phyloP scores from a whole-genome alignment of 2,329 filamentous ascomycete species.

The Volutella citrinella region DNA sequence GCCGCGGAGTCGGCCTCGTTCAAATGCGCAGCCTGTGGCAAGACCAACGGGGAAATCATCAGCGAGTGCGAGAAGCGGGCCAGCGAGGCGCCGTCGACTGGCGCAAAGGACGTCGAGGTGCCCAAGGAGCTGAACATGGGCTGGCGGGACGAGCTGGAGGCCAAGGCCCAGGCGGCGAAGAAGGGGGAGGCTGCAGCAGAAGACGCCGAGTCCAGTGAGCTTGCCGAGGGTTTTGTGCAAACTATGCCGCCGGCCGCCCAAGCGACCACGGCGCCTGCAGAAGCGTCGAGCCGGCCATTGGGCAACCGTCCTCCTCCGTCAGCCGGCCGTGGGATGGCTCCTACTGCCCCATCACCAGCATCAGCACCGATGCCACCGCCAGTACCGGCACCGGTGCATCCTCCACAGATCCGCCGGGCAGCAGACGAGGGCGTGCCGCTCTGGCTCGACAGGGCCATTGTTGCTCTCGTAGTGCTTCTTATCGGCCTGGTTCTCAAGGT shows the following conservation, averaged over 20 bases:
- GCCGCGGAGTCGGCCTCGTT: conserved; percentile 65
- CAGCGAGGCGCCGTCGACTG: conserved; percentile 32
- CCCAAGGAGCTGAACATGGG: conserved; percentile 61
- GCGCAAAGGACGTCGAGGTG: conserved; percentile 42
- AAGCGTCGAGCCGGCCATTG: conserved; percentile 1
- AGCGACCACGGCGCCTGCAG: conserved; percentile 1
- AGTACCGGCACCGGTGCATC: conserved; percentile 8
- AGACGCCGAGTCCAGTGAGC: conserved; percentile 42
- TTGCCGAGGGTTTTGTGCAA: conserved; percentile 58
- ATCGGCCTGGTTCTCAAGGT: conserved; percentile 66
- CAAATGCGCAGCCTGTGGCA: conserved; percentile 68
- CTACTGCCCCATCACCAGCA: neutral
- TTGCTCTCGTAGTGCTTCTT: conserved; percentile 66
- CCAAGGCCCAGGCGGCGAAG: conserved; percentile 16
- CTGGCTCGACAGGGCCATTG: conserved; percentile 82
- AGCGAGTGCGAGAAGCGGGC: conserved; percentile 63
- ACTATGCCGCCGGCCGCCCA: conserved; percentile 32
- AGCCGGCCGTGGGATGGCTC: conserved; percentile 1
- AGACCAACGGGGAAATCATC: conserved; percentile 72
- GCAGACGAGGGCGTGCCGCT: conserved; percentile 53
- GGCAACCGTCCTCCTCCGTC: conserved; percentile 6
- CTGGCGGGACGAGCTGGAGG: conserved; percentile 69
- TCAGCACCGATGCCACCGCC: conserved; percentile 5
- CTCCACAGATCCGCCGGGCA: conserved; percentile 18
- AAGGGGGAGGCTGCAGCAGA: conserved; percentile 20